These are phyloP conservation scores for Septoria petroselini DNA, from an alignment of 2,329 filamentous ascomycete species.

Conservation along the genomic window DNA sequence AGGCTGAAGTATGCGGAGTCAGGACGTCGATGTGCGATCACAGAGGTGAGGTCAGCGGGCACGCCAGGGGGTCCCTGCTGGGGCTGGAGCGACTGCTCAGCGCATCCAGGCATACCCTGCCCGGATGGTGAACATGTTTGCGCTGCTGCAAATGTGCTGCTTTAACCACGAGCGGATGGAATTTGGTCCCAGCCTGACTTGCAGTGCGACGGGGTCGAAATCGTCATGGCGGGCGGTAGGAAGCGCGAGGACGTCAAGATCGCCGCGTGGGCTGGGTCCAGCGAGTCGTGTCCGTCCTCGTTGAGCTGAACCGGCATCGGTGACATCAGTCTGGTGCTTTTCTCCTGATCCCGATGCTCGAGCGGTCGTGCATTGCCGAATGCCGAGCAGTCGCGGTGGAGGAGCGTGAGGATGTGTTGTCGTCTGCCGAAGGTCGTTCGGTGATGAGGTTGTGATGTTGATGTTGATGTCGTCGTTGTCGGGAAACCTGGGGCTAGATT, in stretches of 20 bases:
- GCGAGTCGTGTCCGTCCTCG: constrained; percentile 14
- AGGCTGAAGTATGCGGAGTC: constrained; percentile 23
- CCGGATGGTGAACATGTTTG: not conserved
- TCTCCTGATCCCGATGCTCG: not conserved
- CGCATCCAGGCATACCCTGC: not conserved
- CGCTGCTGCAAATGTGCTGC: not conserved
- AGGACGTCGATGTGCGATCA: constrained; percentile 13
- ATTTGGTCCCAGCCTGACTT: not conserved
- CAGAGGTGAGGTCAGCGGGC: constrained; percentile 8
- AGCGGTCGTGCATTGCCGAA: not conserved
- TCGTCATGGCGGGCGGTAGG: constrained; percentile 11
- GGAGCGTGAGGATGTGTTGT: too few species aligned
- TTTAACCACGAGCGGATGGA: not conserved
- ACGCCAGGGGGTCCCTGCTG: not conserved
- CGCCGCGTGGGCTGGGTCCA: constrained; percentile 5
- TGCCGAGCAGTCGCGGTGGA: too few species aligned
- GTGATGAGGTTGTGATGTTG: too few species aligned
- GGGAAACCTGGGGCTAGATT: too few species aligned
- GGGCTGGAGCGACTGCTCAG: not conserved
- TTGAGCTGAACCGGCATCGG: constrained; percentile 2
- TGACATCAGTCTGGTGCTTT: constrained; percentile 8
- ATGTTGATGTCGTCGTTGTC: too few species aligned
- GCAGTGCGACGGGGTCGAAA: not conserved
- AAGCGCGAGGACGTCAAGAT: constrained; percentile 14
- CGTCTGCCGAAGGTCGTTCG: too few species aligned